phyloP scores from a whole-genome alignment of 352 stramenopile genomes.

The Phytophthora ramorum region DNA sequence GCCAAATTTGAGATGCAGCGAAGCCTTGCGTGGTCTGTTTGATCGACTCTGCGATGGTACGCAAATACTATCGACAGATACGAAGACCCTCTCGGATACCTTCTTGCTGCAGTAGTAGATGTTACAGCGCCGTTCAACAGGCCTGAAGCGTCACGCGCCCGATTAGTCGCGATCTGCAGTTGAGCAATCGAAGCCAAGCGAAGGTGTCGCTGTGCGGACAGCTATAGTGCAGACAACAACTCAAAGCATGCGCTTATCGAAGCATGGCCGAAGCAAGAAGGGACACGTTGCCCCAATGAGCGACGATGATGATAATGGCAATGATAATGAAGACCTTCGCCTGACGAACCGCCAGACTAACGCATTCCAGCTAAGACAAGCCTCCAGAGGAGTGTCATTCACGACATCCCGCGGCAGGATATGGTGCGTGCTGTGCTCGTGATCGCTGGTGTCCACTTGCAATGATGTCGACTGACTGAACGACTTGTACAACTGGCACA shows the following conservation, averaged over 20 bases:
- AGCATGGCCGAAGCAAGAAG: slow-evolving; percentile 26
- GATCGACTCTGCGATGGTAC: neutral
- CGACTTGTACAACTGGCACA: slow-evolving; percentile 9
- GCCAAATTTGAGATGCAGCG: neutral
- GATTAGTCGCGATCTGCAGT: slow-evolving; percentile 8
- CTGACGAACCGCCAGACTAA: neutral
- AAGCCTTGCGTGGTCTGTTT: neutral
- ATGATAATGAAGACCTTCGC: neutral
- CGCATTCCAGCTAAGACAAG: slow-evolving; percentile 1
- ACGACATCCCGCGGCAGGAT: slow-evolving; percentile 34
- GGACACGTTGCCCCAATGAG: slow-evolving; percentile 26
- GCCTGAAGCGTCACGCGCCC: slow-evolving; percentile 29
- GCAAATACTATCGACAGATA: neutral
- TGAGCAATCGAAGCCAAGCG: neutral
- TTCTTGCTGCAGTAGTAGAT: too few species aligned
- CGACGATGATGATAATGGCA: slow-evolving; percentile 19
- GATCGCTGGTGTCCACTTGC: neutral
- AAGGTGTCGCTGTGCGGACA: neutral
- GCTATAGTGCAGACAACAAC: neutral
- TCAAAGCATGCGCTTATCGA: slow-evolving; percentile 27
- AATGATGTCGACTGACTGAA: neutral
- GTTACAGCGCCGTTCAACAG: neutral
- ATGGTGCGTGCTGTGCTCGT: slow-evolving; percentile 28
- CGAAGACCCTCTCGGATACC: too few species aligned
- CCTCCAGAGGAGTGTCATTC: slow-evolving; percentile 33